Conservation (phyloP, 441 rosid species). For the Viola pubescens region DNA sequence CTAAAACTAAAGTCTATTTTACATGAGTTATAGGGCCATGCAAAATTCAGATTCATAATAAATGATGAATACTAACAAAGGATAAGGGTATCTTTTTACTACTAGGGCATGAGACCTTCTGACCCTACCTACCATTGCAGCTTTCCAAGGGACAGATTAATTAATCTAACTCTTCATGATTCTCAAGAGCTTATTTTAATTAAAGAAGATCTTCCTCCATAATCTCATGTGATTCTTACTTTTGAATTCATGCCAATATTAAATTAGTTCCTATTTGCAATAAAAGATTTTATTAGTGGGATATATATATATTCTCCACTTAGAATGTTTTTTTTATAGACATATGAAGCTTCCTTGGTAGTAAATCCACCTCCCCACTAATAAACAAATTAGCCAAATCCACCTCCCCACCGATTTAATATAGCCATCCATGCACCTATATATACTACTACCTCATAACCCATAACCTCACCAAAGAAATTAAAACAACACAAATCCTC, state of each 20-base stretch:
- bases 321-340: neutral
- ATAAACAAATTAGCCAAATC: too few species aligned
- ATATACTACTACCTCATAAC: neutral
- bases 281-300: conserved; percentile 10
- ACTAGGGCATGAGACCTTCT: too few species aligned
- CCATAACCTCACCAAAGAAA: conserved; percentile 6
- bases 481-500: neutral
- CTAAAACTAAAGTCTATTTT: too few species aligned
- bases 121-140: too few species aligned
- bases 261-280: neutral
- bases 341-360: conserved; percentile 10
- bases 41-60: too few species aligned
- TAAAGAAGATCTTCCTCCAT: conserved; percentile 9
- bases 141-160: too few species aligned
- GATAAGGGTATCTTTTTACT: too few species aligned
- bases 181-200: conserved; percentile 13
- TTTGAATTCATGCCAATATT: conserved; percentile 8
- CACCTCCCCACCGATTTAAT: neutral
- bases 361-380: conserved; percentile 11
- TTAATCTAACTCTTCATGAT: conserved; percentile 18
- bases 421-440: neutral
- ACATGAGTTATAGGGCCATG: too few species aligned
- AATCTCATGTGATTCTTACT: conserved; percentile 12
- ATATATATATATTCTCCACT: conserved; percentile 2
- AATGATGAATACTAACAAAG: too few species aligned